Conservation (phyloP, 1,284 basidiomycete species). For the Ganoderma boninense region DNA sequence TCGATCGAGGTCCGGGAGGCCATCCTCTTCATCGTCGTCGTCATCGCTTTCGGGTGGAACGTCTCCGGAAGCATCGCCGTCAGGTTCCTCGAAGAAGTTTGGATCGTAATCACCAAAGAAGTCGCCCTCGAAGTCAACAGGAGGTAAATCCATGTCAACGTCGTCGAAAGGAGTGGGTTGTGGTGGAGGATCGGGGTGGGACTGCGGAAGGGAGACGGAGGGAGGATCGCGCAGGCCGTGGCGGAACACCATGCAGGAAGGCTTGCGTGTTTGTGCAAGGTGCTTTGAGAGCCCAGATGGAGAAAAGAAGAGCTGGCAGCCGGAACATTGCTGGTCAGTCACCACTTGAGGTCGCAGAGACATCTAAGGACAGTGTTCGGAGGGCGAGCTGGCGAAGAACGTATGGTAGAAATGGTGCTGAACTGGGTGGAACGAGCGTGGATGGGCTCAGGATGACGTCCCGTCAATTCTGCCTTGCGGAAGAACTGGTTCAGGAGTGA, state of each 20-base stretch:
- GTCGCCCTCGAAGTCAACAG: conserved; percentile 8
- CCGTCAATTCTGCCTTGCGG: too few species aligned
- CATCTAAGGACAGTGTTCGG: neutral
- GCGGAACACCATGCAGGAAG: too few species aligned
- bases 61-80: too few species aligned
- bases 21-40: conserved; percentile 1
- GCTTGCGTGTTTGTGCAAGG: neutral
- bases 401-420: too few species aligned
- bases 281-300: neutral
- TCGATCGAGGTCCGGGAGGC: neutral
- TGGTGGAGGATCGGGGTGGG: neutral
- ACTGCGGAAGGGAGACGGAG: neutral
- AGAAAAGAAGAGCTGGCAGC: neutral
- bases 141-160: neutral
- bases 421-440: too few species aligned
- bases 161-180: neutral
- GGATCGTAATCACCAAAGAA: conserved; percentile 12
- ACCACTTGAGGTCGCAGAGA: neutral
- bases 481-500: too few species aligned
- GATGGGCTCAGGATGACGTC: too few species aligned
- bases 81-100: neutral
- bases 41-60: neutral
- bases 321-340: neutral
- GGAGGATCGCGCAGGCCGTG: neutral
- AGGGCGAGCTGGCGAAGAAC: too few species aligned